phyloP scores from a whole-genome alignment of 805 yeast genomes.

The Metschnikowia proteae region DNA sequence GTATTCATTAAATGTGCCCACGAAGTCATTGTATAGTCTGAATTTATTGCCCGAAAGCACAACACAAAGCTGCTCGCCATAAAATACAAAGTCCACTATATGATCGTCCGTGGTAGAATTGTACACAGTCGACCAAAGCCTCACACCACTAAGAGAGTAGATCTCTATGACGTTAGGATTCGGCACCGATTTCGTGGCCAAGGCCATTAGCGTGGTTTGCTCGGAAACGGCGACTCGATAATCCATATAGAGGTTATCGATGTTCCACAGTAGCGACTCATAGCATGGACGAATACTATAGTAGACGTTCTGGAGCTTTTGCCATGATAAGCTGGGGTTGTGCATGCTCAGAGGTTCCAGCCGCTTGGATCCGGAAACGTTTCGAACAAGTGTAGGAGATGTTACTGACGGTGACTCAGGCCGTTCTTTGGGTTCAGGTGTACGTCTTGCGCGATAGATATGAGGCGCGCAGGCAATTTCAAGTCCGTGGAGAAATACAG shows the following conservation, averaged over 20 bases:
- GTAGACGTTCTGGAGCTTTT: constrained; percentile 64
- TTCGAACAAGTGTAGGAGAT: neutral
- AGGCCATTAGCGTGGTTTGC: constrained; percentile 53
- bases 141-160: constrained; percentile 33
- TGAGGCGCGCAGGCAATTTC: too few species aligned
- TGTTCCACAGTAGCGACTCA: constrained; percentile 47
- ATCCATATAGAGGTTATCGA: constrained; percentile 34
- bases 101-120: constrained; percentile 47
- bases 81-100: constrained; percentile 50
- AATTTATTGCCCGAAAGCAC: constrained; percentile 50
- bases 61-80: constrained; percentile 52
- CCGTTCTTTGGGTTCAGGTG: neutral
- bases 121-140: constrained; percentile 33
- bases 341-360: constrained; percentile 9
- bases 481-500: too few species aligned
- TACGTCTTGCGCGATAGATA: too few species aligned
- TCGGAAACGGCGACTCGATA: constrained; percentile 49
- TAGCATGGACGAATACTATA: constrained; percentile 62
- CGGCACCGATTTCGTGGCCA: constrained; percentile 36
- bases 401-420: neutral
- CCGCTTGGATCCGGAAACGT: neutral
- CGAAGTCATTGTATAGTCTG: constrained; percentile 60
- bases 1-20: constrained; percentile 61
- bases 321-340: constrained; percentile 64
- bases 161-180: constrained; percentile 37